Conservation (phyloP, 495 filamentous ascomycete species). For the Choiromyces venosus region DNA sequence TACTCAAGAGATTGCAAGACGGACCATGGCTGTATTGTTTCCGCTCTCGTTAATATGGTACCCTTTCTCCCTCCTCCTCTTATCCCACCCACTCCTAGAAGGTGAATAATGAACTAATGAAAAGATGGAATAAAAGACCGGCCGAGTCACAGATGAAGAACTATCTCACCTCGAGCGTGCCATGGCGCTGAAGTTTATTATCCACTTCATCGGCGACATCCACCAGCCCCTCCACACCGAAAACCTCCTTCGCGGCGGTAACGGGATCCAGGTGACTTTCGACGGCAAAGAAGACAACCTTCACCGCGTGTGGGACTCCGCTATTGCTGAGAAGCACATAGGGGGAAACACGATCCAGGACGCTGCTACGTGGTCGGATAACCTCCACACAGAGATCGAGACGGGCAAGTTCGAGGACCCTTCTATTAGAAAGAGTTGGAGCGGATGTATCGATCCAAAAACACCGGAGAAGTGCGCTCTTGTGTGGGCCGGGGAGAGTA, state of each 20-base stretch:
- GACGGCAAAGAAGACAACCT: slow-evolving; percentile 49
- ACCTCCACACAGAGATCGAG: slow-evolving; percentile 51
- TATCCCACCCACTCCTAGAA: not conserved
- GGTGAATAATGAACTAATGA: not conserved
- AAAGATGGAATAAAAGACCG: slow-evolving; percentile 10
- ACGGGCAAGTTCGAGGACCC: slow-evolving; percentile 49
- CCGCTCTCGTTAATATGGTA: slow-evolving; percentile 46
- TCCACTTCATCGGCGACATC: slow-evolving; percentile 63
- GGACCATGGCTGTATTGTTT: slow-evolving; percentile 56
- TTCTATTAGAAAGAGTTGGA: slow-evolving; percentile 45
- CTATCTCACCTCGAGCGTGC: slow-evolving; percentile 45
- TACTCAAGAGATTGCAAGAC: slow-evolving; percentile 57
- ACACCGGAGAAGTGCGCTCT: slow-evolving; percentile 51
- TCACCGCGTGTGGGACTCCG: slow-evolving; percentile 60
- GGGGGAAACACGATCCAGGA: slow-evolving; percentile 49
- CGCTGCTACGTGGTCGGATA: slow-evolving; percentile 51
- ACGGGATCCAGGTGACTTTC: slow-evolving; percentile 56
- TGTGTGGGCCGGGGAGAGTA: slow-evolving; percentile 59
- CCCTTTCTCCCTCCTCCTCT: not conserved
- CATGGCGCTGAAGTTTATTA: slow-evolving; percentile 57
- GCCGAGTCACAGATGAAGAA: slow-evolving; percentile 14
- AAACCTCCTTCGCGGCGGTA: slow-evolving; percentile 56
- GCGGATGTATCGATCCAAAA: slow-evolving; percentile 49
- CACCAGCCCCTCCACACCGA: slow-evolving; percentile 63
- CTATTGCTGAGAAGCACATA: slow-evolving; percentile 56